Evolutionary conservation across 1,139 yeast species (phyloP).

Genomic region (Scheffersomyces illinoinensis): DNA sequence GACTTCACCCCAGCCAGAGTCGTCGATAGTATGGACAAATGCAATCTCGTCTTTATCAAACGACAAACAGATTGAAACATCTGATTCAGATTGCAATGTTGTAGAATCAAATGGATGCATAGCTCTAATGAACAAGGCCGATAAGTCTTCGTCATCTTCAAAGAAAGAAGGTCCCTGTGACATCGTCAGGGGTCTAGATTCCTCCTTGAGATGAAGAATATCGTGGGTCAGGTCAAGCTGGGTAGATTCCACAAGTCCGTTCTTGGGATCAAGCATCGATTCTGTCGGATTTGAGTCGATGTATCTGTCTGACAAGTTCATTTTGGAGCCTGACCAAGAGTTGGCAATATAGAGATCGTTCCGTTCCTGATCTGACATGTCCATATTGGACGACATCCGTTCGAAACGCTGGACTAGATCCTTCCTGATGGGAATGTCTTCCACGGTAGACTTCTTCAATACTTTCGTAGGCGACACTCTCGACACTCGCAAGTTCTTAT

Average conservation of each 20-base stretch:
- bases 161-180: conserved; percentile 4
- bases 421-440: conserved; percentile 33
- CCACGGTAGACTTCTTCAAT: conserved; percentile 6
- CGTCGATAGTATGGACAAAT: conserved; percentile 84
- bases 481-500: conserved; percentile 17
- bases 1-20: conserved; percentile 98
- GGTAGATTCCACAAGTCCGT: not conserved
- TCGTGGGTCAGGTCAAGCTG: not conserved
- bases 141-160: conserved; percentile 39
- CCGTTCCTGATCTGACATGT: not conserved
- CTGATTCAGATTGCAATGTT: conserved; percentile 64
- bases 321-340: not conserved
- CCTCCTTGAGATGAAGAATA: not conserved
- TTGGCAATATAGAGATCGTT: conserved; percentile 20
- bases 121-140: conserved; percentile 58
- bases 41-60: conserved; percentile 81
- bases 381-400: not conserved
- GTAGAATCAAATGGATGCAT: conserved; percentile 78
- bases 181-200: not conserved
- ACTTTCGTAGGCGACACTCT: conserved; percentile 21
- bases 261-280: conserved; percentile 21
- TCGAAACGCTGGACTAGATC: conserved; percentile 26
- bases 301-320: not conserved
- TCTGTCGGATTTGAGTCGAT: conserved; percentile 7
- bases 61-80: conserved; percentile 77